Percentiles rank a stretch among this genome's conserved stretches.
Conservation (phyloP, 805 yeast species). For the Ogataea corticis region DNA sequence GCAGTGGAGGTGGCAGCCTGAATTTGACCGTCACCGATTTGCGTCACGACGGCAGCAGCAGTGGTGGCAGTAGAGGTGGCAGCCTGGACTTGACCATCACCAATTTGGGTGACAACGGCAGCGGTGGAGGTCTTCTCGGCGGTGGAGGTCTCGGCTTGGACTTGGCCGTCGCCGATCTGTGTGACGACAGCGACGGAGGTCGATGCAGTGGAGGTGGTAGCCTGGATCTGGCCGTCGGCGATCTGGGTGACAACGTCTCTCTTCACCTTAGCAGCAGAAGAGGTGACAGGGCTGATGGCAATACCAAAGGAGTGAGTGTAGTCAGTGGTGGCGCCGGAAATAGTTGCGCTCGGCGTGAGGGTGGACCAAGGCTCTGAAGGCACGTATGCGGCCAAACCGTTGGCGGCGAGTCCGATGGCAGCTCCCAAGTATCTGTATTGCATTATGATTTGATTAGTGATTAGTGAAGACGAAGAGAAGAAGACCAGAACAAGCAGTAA, state of each 20-base stretch:
- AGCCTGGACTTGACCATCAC: slow-evolving; percentile 41
- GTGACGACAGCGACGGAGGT: slow-evolving; percentile 40
- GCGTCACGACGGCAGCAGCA: slow-evolving; percentile 37
- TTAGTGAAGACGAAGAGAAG: not conserved
- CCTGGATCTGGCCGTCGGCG: slow-evolving; percentile 44
- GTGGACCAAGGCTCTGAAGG: slow-evolving; percentile 72
- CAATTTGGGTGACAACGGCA: slow-evolving; percentile 37
- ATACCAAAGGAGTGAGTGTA: slow-evolving; percentile 64
- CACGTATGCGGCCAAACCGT: slow-evolving; percentile 59
- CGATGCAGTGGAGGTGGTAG: slow-evolving; percentile 28
- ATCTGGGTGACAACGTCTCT: slow-evolving; percentile 42
- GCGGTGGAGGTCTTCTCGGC: slow-evolving; percentile 40
- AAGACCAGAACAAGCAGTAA: not conserved
- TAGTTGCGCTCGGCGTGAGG: slow-evolving; percentile 60
- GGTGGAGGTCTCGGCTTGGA: slow-evolving; percentile 43
- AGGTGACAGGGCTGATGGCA: slow-evolving; percentile 55
- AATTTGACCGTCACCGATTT: slow-evolving; percentile 21
- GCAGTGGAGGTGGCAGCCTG: slow-evolving; percentile 38
- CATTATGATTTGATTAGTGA: slow-evolving; percentile 29
- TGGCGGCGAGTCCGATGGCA: slow-evolving; percentile 45
- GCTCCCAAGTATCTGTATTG: slow-evolving; percentile 41
- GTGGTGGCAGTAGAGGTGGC: slow-evolving; percentile 20
- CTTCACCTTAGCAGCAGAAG: slow-evolving; percentile 34
- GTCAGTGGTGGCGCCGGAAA: slow-evolving; percentile 57
- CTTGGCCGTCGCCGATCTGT: slow-evolving; percentile 50